phyloP scores from a whole-genome alignment of 2,329 filamentous ascomycete species.

The Sporothrix pallida region DNA sequence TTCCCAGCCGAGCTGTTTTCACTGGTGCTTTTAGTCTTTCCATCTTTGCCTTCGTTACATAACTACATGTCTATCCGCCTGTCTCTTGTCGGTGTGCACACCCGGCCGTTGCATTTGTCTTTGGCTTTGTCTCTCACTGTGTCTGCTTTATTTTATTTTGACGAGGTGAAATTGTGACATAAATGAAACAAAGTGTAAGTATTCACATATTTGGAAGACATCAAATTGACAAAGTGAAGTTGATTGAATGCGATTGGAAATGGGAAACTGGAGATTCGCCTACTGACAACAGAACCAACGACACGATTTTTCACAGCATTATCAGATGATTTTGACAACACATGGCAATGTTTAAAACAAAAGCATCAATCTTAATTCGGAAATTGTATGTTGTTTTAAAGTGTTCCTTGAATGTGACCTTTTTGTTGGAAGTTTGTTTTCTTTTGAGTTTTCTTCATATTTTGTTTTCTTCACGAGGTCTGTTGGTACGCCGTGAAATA shows the following conservation, averaged over 20 bases:
- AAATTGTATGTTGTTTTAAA: too few species aligned
- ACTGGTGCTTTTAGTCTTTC: not conserved
- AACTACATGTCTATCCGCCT: not conserved
- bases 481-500: not conserved
- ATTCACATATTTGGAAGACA: not conserved
- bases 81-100: slow-evolving; percentile 14
- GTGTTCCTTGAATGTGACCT: not conserved
- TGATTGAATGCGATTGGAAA: not conserved
- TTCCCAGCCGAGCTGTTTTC: slow-evolving; percentile 1
- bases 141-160: not conserved
- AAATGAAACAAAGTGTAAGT: not conserved
- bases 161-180: not conserved
- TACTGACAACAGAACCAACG: not conserved
- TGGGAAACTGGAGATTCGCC: not conserved
- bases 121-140: not conserved
- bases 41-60: not conserved
- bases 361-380: too few species aligned
- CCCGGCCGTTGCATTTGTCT: slow-evolving; percentile 25
- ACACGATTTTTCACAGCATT: not conserved
- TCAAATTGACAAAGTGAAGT: too few species aligned
- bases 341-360: not conserved
- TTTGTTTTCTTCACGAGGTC: not conserved
- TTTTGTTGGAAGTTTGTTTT: not conserved
- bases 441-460: not conserved
- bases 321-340: not conserved